Evolutionary conservation across 345 rosid species (phyloP).

Genomic region (Eucalyptus tenuipes): DNA sequence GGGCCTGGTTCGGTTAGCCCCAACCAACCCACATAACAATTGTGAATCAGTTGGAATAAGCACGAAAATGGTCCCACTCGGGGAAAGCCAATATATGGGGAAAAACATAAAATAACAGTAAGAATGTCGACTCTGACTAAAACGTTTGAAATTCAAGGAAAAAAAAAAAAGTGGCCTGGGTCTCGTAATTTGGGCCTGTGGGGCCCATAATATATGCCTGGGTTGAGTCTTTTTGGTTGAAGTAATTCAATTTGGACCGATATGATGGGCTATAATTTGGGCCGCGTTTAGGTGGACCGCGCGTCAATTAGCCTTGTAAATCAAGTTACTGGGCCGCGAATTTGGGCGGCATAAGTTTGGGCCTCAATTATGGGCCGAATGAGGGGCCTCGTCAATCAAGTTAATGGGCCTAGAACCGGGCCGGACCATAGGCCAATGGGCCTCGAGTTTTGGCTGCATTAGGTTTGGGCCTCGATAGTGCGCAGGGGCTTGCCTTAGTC

Average conservation of each 20-base stretch:
- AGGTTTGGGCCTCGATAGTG: neutral
- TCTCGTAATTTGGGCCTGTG: neutral
- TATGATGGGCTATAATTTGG: neutral
- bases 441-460: neutral
- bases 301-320: too few relatives aligned
- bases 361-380: too few relatives aligned
- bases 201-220: neutral
- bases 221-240: neutral
- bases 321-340: rapidly evolving
- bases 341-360: too few relatives aligned
- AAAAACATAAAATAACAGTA: neutral
- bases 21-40: neutral
- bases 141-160: neutral
- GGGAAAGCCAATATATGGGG: neutral
- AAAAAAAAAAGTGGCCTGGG: neutral
- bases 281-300: too few relatives aligned
- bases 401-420: too few relatives aligned
- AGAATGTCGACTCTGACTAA: neutral
- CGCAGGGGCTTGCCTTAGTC: neutral
- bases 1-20: too few relatives aligned
- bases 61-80: neutral
- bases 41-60: neutral
- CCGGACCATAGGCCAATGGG: neutral
- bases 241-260: rapidly evolving
- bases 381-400: too few relatives aligned